Percentiles rank a stretch among this genome's conserved stretches.
These are phyloP conservation scores for Huntiella decipiens DNA, from an alignment of 2,329 filamentous ascomycete genomes.

Conservation along the genomic window DNA sequence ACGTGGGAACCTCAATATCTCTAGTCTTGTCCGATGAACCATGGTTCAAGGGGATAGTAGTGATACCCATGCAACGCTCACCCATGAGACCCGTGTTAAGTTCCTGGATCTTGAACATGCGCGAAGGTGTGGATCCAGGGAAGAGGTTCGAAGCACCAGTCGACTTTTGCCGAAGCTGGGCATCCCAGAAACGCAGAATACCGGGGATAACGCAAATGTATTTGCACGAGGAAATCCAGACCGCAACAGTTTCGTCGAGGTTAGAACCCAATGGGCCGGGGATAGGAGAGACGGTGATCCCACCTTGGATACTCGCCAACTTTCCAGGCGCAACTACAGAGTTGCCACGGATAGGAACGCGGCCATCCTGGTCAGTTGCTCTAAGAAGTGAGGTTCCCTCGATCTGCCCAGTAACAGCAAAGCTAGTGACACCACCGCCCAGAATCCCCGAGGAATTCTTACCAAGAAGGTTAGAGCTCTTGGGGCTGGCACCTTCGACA, in stretches of 20 bases:
- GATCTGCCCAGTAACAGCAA: slow-evolving; percentile 38
- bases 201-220: slow-evolving; percentile 38
- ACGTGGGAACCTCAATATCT: slow-evolving; percentile 15
- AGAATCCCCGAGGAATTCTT: slow-evolving; percentile 32
- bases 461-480: slow-evolving; percentile 27
- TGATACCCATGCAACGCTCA: slow-evolving; percentile 35
- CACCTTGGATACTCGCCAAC: slow-evolving; percentile 31
- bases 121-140: slow-evolving; percentile 32
- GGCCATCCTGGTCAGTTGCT: slow-evolving; percentile 19
- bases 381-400: slow-evolving; percentile 39
- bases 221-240: slow-evolving; percentile 38
- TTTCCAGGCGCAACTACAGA: slow-evolving; percentile 28
- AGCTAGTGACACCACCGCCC: slow-evolving; percentile 38
- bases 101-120: slow-evolving; percentile 36
- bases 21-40: slow-evolving; percentile 17
- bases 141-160: slow-evolving; percentile 36
- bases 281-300: slow-evolving; percentile 30
- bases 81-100: slow-evolving; percentile 34
- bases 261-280: slow-evolving; percentile 22
- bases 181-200: slow-evolving; percentile 39
- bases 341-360: slow-evolving; percentile 19
- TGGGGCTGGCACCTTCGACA: slow-evolving; percentile 36
- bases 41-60: slow-evolving; percentile 19
- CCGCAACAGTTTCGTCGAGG: slow-evolving; percentile 33
- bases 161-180: slow-evolving; percentile 31